These are phyloP conservation scores for Pezicula neosporulosa DNA, from an alignment of 2,329 filamentous ascomycete species.

Conservation along the genomic window DNA sequence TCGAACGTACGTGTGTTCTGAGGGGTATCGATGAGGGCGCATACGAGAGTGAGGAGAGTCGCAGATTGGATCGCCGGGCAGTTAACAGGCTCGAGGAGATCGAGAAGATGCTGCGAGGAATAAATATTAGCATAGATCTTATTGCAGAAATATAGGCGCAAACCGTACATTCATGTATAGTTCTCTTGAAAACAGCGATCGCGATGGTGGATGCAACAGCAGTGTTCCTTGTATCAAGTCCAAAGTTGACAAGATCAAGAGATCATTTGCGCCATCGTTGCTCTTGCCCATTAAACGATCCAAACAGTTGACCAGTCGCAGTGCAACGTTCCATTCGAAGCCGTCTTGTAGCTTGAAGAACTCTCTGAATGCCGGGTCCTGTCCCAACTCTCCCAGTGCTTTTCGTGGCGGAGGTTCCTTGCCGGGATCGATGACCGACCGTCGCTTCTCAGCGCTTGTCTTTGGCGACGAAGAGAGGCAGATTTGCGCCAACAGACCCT, in stretches of 20 bases:
- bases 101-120: constrained; percentile 69
- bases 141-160: background rate
- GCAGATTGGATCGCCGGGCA: constrained; percentile 89
- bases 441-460: constrained; percentile 18
- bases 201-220: constrained; percentile 85
- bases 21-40: constrained; percentile 81
- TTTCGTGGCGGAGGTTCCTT: constrained; percentile 43
- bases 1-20: constrained; percentile 91
- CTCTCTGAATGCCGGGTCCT: constrained; percentile 87
- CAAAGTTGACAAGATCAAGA: constrained; percentile 82
- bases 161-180: constrained; percentile 83
- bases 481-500: constrained; percentile 90
- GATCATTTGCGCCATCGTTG: constrained; percentile 78
- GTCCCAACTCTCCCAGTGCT: constrained; percentile 64
- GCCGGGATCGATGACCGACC: constrained; percentile 31
- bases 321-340: constrained; percentile 96
- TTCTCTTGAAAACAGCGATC: constrained; percentile 81
- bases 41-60: constrained; percentile 85
- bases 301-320: constrained; percentile 79
- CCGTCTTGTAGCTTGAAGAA: constrained; percentile 97
- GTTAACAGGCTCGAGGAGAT: constrained; percentile 89
- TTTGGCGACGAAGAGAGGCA: constrained; percentile 61
- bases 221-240: constrained; percentile 86
- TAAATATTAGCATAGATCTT: background rate
- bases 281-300: constrained; percentile 83